Conservation (phyloP, 768 basidiomycete species). For the Auricularia cornea region DNA sequence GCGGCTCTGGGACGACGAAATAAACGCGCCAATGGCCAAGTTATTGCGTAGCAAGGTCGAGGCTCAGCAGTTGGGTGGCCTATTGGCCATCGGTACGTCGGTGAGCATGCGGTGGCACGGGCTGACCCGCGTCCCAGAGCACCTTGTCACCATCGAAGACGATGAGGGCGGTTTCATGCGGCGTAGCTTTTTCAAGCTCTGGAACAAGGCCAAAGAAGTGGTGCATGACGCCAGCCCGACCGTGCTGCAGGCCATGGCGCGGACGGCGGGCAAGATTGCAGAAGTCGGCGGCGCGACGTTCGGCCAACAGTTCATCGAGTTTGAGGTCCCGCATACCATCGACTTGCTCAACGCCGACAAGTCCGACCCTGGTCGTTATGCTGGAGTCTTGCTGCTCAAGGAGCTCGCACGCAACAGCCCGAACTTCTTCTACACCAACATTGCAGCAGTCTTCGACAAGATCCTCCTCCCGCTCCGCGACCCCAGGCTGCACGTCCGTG, state of each 20-base stretch:
- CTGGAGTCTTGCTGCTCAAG: conserved; percentile 88
- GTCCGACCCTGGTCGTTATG: conserved; percentile 78
- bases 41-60: conserved; percentile 74
- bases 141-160: conserved; percentile 65
- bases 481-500: conserved; percentile 76
- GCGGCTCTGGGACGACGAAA: conserved; percentile 80
- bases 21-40: conserved; percentile 71
- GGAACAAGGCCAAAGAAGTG: conserved; percentile 89
- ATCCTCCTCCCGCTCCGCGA: conserved; percentile 88
- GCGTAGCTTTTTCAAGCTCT: conserved; percentile 69
- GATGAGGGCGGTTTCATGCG: conserved; percentile 77
- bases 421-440: conserved; percentile 79
- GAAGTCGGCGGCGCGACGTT: conserved; percentile 75
- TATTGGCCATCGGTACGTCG: conserved; percentile 74
- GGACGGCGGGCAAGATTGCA: conserved; percentile 81
- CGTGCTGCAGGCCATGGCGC: conserved; percentile 92
- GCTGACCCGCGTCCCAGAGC: conserved; percentile 37
- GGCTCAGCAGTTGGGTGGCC: conserved; percentile 75
- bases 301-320: conserved; percentile 84
- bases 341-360: conserved; percentile 65
- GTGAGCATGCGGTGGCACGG: not conserved
- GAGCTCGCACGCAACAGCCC: conserved; percentile 88
- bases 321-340: conserved; percentile 78
- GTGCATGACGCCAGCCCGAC: conserved; percentile 85
- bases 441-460: conserved; percentile 82